These are phyloP conservation scores for Pseudocercospora fijiensis DNA, from an alignment of 2,329 filamentous ascomycete genomes.

Conservation along the genomic window DNA sequence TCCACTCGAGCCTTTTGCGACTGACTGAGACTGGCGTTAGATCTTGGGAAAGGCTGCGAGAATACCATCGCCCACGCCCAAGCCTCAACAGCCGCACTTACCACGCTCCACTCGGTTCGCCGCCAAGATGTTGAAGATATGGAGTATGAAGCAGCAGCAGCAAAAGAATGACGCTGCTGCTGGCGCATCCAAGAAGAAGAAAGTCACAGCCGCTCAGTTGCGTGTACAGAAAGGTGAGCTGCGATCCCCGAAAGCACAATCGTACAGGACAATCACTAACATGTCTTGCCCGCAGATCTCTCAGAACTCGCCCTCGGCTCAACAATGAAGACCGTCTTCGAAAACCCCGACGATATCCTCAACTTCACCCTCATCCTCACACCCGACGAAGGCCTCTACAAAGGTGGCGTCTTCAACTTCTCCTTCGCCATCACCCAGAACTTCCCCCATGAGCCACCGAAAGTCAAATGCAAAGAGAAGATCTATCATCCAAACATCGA, in stretches of 20 bases:
- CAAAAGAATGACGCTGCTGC: constrained; percentile 87
- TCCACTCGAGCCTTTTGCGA: neutral
- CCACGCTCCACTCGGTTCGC: neutral
- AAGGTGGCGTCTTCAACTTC: constrained; percentile 82
- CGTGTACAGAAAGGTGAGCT: constrained; percentile 86
- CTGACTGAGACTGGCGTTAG: neutral
- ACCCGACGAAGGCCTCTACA: constrained; percentile 87
- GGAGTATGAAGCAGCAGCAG: constrained; percentile 96
- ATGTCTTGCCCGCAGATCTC: constrained; percentile 59
- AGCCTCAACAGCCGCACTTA: neutral
- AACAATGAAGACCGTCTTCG: constrained; percentile 80
- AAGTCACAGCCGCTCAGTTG: constrained; percentile 93
- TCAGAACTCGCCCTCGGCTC: constrained; percentile 74
- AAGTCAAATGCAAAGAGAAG: constrained; percentile 95
- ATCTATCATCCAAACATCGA: constrained; percentile 99
- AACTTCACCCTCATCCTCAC: constrained; percentile 80
- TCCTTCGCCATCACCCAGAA: constrained; percentile 89
- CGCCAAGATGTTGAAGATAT: constrained; percentile 93
- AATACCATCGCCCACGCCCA: neutral
- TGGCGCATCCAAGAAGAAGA: constrained; percentile 83
- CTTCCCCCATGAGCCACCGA: constrained; percentile 96
- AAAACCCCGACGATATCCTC: constrained; percentile 80
- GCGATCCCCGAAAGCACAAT: neutral
- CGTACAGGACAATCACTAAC: neutral
- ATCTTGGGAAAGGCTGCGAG: neutral